phyloP scores from a whole-genome alignment of 2,329 filamentous ascomycete species.

The Penicillium sp. region DNA sequence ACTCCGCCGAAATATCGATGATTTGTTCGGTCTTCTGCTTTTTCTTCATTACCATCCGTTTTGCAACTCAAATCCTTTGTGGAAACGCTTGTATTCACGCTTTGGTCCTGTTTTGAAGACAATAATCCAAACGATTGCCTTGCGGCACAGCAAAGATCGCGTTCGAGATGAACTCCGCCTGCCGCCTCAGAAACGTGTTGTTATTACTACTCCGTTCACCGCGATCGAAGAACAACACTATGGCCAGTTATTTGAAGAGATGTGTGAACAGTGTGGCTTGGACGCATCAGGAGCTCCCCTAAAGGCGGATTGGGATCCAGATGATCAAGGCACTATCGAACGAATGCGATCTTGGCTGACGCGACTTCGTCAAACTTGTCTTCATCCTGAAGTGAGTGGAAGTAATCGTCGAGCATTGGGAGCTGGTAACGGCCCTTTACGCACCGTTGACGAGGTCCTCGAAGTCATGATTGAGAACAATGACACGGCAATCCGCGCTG shows the following conservation, averaged over 20 bases:
- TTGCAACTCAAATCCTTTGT: conserved; percentile 57
- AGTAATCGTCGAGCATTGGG: conserved; percentile 60
- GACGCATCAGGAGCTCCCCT: conserved; percentile 58
- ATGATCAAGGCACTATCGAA: conserved; percentile 54
- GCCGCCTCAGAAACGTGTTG: conserved; percentile 75
- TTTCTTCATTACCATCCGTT: conserved; percentile 79
- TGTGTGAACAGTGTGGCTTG: conserved; percentile 65
- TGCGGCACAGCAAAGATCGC: conserved; percentile 79
- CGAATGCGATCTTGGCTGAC: conserved; percentile 75
- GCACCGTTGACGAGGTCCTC: conserved; percentile 79
- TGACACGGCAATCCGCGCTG: conserved; percentile 58
- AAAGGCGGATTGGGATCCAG: conserved; percentile 57
- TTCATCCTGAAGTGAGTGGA: conserved; percentile 76
- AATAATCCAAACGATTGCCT: conserved; percentile 65
- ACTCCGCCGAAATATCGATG: conserved; percentile 69
- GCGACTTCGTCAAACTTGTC: conserved; percentile 70
- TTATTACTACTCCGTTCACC: conserved; percentile 85
- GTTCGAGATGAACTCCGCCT: conserved; percentile 72
- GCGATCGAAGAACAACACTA: conserved; percentile 90
- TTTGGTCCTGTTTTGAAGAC: conserved; percentile 60
- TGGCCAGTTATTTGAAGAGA: conserved; percentile 64
- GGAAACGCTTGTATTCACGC: conserved; percentile 58
- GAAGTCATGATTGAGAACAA: conserved; percentile 88
- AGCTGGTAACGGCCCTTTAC: conserved; percentile 59
- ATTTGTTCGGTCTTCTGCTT: conserved; percentile 71